These are phyloP conservation scores for Magnusiomyces tetraspermus DNA, from an alignment of 1,139 yeast genomes.

Conservation along the genomic window DNA sequence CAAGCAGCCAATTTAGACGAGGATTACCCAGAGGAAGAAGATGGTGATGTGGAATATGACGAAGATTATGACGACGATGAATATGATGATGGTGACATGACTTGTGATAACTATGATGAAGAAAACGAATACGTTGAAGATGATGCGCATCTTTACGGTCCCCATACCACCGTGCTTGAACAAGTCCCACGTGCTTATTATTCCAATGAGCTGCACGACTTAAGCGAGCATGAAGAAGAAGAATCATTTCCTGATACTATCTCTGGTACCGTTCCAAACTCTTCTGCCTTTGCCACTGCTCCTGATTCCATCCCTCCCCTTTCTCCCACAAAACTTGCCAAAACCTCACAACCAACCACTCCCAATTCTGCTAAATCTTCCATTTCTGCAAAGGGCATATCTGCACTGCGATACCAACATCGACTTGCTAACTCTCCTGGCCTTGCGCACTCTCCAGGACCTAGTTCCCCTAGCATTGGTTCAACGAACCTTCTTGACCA, in stretches of 20 bases:
- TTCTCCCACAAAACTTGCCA: not conserved
- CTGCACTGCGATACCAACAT: not conserved
- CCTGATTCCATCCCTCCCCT: not conserved
- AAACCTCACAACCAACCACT: not conserved
- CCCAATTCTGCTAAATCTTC: not conserved
- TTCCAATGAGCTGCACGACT: not conserved
- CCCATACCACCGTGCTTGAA: not conserved
- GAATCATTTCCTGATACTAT: no score
- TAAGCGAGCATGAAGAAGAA: not conserved
- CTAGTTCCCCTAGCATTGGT: no score
- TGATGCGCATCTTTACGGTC: slow-evolving; percentile 5
- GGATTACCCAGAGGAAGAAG: no score
- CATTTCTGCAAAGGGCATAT: slow-evolving; percentile 1
- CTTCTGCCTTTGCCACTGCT: not conserved
- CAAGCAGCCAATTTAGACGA: not conserved
- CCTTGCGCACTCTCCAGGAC: no score
- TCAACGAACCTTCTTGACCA: no score
- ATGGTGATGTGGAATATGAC: no score
- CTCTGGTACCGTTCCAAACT: no score
- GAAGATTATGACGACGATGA: not conserved
- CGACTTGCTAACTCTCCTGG: not conserved
- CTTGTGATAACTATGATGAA: not conserved
- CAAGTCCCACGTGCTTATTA: not conserved
- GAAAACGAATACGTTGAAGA: slow-evolving; percentile 3
- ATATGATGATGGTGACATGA: not conserved